A percentile compares a stretch with the other conserved stretches of the same genome.
Evolutionary conservation across 2,329 filamentous ascomycete species (phyloP).

Genomic region (Chaetothyriales sp.): DNA sequence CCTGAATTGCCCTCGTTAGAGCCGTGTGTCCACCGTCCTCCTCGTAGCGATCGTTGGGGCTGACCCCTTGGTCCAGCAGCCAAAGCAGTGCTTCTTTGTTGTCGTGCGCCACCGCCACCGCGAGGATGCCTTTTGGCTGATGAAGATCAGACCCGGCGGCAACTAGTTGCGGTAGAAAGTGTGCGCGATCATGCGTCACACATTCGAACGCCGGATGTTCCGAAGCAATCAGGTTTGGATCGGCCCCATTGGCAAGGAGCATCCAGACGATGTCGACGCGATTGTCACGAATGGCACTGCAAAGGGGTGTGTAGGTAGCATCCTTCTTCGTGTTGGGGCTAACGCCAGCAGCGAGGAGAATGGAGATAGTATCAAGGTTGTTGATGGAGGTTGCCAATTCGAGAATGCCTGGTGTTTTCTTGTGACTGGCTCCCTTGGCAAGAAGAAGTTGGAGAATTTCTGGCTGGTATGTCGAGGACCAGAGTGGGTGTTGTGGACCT

Average conservation of each 20-base stretch:
- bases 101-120: constrained; percentile 49
- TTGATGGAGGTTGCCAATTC: constrained; percentile 51
- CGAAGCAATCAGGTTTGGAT: constrained; percentile 42
- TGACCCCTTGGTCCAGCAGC: constrained; percentile 47
- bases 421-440: constrained; percentile 44
- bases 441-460: constrained; percentile 47
- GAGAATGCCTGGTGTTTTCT: constrained; percentile 50
- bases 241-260: constrained; percentile 39
- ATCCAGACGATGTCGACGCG: constrained; percentile 48
- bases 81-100: constrained; percentile 48
- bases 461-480: constrained; percentile 49
- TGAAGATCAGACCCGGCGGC: constrained; percentile 47
- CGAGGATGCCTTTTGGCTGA: constrained; percentile 51
- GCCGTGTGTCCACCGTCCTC: constrained; percentile 47
- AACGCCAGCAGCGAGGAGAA: constrained; percentile 46
- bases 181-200: constrained; percentile 49
- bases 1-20: constrained; percentile 52
- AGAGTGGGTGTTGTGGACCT: constrained; percentile 54
- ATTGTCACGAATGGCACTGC: constrained; percentile 55
- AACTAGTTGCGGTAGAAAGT: constrained; percentile 46
- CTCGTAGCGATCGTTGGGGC: constrained; percentile 45
- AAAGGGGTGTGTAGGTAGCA: constrained; percentile 53
- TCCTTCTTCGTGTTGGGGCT: constrained; percentile 51
- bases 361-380: constrained; percentile 47
- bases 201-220: constrained; percentile 58